Percentiles rank a stretch among this genome's conserved stretches.
Conservation (phyloP, 1,284 basidiomycete genomes). For the Taiwanofungus camphoratus region DNA sequence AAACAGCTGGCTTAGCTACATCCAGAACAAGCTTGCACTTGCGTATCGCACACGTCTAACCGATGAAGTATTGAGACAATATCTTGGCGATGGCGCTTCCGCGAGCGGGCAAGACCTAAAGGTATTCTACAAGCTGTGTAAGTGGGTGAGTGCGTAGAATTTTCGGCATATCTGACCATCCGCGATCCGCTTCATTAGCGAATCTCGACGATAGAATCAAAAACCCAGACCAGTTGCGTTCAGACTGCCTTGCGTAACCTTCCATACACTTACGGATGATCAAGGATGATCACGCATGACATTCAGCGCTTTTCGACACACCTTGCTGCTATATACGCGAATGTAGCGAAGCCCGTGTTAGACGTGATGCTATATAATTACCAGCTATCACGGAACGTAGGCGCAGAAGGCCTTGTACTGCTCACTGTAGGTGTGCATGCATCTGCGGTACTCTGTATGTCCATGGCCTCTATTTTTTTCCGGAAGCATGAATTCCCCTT, state of each 20-base stretch:
- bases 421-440: constrained; percentile 84
- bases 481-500: too few relatives aligned
- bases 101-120: constrained; percentile 55
- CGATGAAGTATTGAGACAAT: constrained; percentile 75
- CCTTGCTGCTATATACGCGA: constrained; percentile 91
- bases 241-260: background rate
- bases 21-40: constrained; percentile 91
- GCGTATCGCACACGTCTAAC: constrained; percentile 91
- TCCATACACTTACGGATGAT: constrained; percentile 6
- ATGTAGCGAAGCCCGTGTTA: constrained; percentile 88
- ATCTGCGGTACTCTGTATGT: constrained; percentile 74
- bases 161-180: background rate
- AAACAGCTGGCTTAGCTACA: constrained; percentile 92
- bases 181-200: constrained; percentile 36
- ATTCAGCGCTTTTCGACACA: constrained; percentile 91
- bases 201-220: constrained; percentile 94
- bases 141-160: constrained; percentile 21
- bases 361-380: constrained; percentile 97
- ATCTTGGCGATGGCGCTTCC: constrained; percentile 66
- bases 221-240: constrained; percentile 85
- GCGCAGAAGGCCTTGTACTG: constrained; percentile 87
- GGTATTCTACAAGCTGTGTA: constrained; percentile 90
- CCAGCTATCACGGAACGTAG: constrained; percentile 90
- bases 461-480: background rate
- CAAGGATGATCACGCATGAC: constrained; percentile 90